Conservation (phyloP, 2,329 filamentous ascomycete species). For the Tolypocladium guangdongense region DNA sequence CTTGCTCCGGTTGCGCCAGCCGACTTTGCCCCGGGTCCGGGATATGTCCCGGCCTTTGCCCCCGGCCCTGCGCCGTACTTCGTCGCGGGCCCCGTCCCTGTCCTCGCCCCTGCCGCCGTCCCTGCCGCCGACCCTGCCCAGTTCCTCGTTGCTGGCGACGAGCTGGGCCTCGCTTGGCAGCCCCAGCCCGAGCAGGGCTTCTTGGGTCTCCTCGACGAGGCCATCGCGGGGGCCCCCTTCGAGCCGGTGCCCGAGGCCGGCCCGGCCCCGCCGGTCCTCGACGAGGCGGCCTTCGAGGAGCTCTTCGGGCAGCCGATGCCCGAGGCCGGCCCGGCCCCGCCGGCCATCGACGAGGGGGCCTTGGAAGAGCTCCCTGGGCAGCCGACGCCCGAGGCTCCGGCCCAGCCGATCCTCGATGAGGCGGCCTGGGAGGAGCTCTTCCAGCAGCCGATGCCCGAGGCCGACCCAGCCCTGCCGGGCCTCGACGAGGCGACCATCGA, state of each 20-base stretch:
- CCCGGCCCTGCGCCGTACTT: neutral
- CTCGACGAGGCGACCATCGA: neutral
- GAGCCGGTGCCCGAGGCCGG: too few relatives aligned
- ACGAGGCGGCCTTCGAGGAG: neutral
- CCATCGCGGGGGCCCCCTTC: too few relatives aligned
- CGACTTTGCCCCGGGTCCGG: too few relatives aligned
- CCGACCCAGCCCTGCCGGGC: too few relatives aligned
- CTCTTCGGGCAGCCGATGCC: neutral
- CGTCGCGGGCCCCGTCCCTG: neutral
- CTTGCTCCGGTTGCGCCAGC: too few relatives aligned
- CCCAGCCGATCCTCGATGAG: too few relatives aligned
- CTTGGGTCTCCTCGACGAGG: too few relatives aligned
- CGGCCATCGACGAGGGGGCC: neutral
- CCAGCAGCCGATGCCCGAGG: neutral
- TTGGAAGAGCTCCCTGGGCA: neutral
- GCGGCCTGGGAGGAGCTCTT: neutral
- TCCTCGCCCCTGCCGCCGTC: too few relatives aligned
- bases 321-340: neutral
- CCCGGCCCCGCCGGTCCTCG: too few relatives aligned
- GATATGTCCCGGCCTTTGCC: neutral
- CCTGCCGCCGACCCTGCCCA: too few relatives aligned
- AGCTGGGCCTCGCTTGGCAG: too few relatives aligned
- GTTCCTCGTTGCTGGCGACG: neutral
- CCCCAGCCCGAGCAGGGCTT: neutral
- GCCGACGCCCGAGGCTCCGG: neutral